Percentiles rank a stretch among this genome's conserved stretches.
Conservation (phyloP, 495 filamentous ascomycete species). For the Penicillium crystallinum region DNA sequence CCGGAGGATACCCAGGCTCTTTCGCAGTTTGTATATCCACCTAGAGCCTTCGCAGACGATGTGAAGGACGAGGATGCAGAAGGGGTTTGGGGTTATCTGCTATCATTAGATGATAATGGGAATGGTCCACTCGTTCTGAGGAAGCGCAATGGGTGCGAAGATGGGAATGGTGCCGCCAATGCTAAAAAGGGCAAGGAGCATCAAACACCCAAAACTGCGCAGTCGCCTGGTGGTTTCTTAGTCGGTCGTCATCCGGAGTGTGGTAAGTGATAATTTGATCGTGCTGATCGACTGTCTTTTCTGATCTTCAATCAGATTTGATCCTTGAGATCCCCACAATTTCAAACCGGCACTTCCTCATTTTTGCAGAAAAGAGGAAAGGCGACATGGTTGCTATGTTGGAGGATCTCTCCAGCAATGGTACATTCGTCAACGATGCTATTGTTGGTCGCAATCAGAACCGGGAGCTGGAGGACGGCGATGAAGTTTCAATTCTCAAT, state of each 20-base stretch:
- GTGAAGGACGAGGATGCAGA: slow-evolving; percentile 76
- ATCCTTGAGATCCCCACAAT: slow-evolving; percentile 73
- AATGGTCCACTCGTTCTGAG: slow-evolving; percentile 69
- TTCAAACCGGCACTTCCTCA: slow-evolving; percentile 90
- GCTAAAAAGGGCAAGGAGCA: slow-evolving; percentile 26
- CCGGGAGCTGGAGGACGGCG: slow-evolving; percentile 78
- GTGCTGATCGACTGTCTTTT: not conserved
- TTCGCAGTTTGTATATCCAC: slow-evolving; percentile 75
- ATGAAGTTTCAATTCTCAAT: slow-evolving; percentile 82
- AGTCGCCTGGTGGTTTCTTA: slow-evolving; percentile 77
- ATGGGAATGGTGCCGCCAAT: slow-evolving; percentile 38
- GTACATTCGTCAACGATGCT: slow-evolving; percentile 91
- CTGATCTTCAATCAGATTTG: slow-evolving; percentile 57
- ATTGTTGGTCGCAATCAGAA: slow-evolving; percentile 88
- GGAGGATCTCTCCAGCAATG: slow-evolving; percentile 93
- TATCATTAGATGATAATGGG: slow-evolving; percentile 67
- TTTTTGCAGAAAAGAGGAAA: slow-evolving; percentile 82
- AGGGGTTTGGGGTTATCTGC: slow-evolving; percentile 92
- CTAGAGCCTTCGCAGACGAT: slow-evolving; percentile 69
- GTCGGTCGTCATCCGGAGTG: slow-evolving; percentile 93
- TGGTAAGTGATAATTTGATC: slow-evolving; percentile 51
- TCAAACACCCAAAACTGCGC: slow-evolving; percentile 31
- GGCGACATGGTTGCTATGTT: slow-evolving; percentile 76
- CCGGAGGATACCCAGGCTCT: slow-evolving; percentile 56
- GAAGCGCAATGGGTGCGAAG: slow-evolving; percentile 60